A percentile compares a stretch with the other conserved stretches of the same genome.
phyloP scores from a whole-genome alignment of 2,329 filamentous ascomycete species.

The Plenodomus tracheiphilus region DNA sequence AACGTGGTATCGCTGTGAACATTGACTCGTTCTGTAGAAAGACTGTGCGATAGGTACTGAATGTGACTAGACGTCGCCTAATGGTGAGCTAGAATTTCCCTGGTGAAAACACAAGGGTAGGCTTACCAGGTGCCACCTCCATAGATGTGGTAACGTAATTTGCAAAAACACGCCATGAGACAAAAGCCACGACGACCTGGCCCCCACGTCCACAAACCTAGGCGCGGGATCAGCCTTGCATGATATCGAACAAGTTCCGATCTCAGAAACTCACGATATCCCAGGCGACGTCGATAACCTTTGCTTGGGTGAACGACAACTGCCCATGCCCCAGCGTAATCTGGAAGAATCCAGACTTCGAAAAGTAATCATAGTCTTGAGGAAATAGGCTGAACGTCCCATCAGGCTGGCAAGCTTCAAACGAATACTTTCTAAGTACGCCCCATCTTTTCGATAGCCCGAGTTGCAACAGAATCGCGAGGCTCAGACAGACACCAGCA shows the following conservation, averaged over 20 bases:
- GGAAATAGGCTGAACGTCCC: slow-evolving; percentile 6
- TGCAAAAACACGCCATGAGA: slow-evolving; percentile 21
- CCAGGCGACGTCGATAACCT: slow-evolving; percentile 26
- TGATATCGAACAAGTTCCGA: not conserved
- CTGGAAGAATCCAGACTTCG: slow-evolving; percentile 18
- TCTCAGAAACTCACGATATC: slow-evolving; percentile 18
- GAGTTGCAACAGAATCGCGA: not conserved
- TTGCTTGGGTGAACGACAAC: slow-evolving; percentile 20
- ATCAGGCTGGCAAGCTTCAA: slow-evolving; percentile 13
- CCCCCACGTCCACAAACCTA: slow-evolving; percentile 25
- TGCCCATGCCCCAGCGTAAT: slow-evolving; percentile 20
- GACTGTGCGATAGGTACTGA: slow-evolving; percentile 15
- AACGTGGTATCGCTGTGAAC: not conserved
- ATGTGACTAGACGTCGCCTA: slow-evolving; percentile 10
- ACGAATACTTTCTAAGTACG: no score
- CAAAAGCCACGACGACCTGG: slow-evolving; percentile 19
- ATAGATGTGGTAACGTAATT: slow-evolving; percentile 25
- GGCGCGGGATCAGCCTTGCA: not conserved
- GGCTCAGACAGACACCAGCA: not conserved
- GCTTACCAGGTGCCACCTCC: slow-evolving; percentile 10
- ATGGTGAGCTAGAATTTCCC: no score
- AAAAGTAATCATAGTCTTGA: slow-evolving; percentile 11
- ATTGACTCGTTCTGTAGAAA: slow-evolving; percentile 16
- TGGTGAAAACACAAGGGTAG: no score
- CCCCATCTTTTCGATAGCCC: not conserved